Percentiles rank a stretch among this genome's conserved stretches.
phyloP scores from a whole-genome alignment of 108 stramenopile genomes.

The Ochromonas danica region DNA sequence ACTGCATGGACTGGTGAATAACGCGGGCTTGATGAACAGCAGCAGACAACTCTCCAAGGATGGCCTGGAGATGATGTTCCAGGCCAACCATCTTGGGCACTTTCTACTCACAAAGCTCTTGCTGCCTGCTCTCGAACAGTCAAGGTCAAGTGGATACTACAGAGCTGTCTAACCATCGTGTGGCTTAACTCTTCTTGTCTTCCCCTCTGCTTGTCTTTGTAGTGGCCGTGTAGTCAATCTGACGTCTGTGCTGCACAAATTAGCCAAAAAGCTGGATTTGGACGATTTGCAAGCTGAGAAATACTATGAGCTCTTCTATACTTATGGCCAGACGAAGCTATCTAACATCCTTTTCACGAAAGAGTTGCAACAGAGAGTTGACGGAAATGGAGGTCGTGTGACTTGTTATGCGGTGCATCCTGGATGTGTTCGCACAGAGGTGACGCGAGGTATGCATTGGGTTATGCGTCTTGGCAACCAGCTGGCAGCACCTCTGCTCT shows the following conservation, averaged over 20 bases:
- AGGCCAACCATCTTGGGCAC: constrained; percentile 62
- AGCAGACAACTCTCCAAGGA: constrained; percentile 57
- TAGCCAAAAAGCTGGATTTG: constrained; percentile 58
- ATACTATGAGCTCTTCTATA: constrained; percentile 74
- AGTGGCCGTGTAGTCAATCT: constrained; percentile 45
- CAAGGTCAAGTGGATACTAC: background rate
- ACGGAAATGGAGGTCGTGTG: constrained; percentile 23
- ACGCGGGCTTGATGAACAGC: constrained; percentile 66
- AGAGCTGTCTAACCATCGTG: background rate
- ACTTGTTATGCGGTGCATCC: constrained; percentile 71
- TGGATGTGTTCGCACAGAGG: constrained; percentile 80
- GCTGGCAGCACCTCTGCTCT: constrained; percentile 50
- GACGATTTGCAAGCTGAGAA: constrained; percentile 66
- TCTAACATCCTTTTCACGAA: constrained; percentile 76
- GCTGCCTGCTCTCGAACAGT: constrained; percentile 39
- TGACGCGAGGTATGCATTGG: constrained; percentile 75
- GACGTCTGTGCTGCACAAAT: constrained; percentile 59
- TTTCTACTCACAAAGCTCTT: constrained; percentile 64
- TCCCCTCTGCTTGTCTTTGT: background rate
- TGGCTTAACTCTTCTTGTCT: background rate
- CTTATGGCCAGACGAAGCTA: constrained; percentile 77
- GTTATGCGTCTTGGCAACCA: constrained; percentile 50
- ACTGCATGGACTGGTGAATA: constrained; percentile 38
- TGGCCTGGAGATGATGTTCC: constrained; percentile 66
- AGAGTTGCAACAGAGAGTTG: constrained; percentile 50